Evolutionary conservation across 192 early-diverging fungal genomes (phyloP).

Genomic region (Coemansia sp.): DNA sequence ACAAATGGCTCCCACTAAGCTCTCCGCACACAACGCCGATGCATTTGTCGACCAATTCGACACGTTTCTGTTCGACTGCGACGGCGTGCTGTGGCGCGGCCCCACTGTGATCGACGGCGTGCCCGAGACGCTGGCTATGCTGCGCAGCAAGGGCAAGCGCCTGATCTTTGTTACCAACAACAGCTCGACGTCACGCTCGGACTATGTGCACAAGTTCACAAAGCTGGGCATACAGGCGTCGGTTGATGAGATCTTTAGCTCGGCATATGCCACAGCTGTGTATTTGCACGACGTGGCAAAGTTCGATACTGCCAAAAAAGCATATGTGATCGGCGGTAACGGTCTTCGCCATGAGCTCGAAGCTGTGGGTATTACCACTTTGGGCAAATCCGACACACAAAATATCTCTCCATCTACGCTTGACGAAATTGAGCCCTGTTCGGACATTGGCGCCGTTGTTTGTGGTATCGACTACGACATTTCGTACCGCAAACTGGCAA

Average conservation of each 20-base stretch:
- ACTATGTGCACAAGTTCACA: slow-evolving; percentile 82
- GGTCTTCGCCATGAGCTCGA: slow-evolving; percentile 87
- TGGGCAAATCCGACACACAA: slow-evolving; percentile 58
- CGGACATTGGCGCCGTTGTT: slow-evolving; percentile 84
- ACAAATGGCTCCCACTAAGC: slow-evolving; percentile 22
- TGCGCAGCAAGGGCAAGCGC: slow-evolving; percentile 78
- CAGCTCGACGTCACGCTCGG: slow-evolving; percentile 79
- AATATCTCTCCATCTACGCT: slow-evolving; percentile 58
- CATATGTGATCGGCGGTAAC: slow-evolving; percentile 86
- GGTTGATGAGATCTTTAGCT: slow-evolving; percentile 88
- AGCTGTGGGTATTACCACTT: slow-evolving; percentile 68
- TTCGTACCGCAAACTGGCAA: slow-evolving; percentile 91
- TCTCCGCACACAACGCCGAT: slow-evolving; percentile 36
- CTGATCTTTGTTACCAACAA: slow-evolving; percentile 99
- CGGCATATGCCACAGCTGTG: slow-evolving; percentile 87
- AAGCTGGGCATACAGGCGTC: slow-evolving; percentile 75
- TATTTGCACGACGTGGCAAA: slow-evolving; percentile 82
- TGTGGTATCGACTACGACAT: slow-evolving; percentile 90
- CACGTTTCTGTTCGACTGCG: slow-evolving; percentile 96
- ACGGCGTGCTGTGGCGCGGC: slow-evolving; percentile 96
- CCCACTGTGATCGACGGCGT: slow-evolving; percentile 66
- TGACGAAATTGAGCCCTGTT: slow-evolving; percentile 59
- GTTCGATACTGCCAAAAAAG: slow-evolving; percentile 85
- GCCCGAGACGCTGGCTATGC: slow-evolving; percentile 65
- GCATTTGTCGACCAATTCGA: slow-evolving; percentile 76